These are phyloP conservation scores for Wickerhamiella lipophila DNA, from an alignment of 805 yeast genomes.

Conservation along the genomic window DNA sequence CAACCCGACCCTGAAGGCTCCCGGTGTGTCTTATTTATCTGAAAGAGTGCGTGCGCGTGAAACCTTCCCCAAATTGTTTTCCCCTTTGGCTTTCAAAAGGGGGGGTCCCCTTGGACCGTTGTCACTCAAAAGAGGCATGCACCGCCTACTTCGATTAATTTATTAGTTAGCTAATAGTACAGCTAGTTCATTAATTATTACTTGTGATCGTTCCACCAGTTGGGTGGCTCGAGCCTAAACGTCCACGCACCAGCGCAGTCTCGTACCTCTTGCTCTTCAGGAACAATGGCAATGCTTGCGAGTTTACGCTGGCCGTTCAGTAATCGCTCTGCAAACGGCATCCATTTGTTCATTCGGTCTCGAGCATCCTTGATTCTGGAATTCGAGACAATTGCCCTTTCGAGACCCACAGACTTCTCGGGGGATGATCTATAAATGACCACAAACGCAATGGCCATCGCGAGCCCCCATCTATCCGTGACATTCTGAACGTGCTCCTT, in stretches of 20 bases:
- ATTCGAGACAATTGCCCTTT: constrained; percentile 7
- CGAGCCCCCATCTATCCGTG: constrained; percentile 28
- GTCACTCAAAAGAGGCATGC: neutral
- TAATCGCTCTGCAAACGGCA: constrained; percentile 25
- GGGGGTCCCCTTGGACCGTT: too few species aligned
- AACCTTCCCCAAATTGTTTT: neutral
- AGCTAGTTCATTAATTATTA: too few species aligned
- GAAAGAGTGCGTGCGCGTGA: neutral
- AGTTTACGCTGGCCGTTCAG: constrained; percentile 29
- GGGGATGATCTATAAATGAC: constrained; percentile 26
- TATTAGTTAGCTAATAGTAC: neutral
- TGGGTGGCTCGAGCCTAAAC: constrained; percentile 6
- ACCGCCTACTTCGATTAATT: neutral
- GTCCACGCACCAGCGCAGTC: constrained; percentile 22
- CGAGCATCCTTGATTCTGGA: constrained; percentile 3
- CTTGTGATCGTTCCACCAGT: constrained; percentile 1
- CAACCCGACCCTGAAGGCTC: neutral
- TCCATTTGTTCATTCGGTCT: constrained; percentile 26
- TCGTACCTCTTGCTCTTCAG: constrained; percentile 17
- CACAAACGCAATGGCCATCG: constrained; percentile 26
- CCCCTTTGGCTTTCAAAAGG: neutral
- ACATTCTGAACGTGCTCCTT: constrained; percentile 24
- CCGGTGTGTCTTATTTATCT: neutral
- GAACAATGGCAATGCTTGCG: constrained; percentile 18
- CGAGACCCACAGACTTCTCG: constrained; percentile 12